Base-by-base conservation (phyloP, 1,284 basidiomycete genomes). In the Mycena citricolor region DNA sequence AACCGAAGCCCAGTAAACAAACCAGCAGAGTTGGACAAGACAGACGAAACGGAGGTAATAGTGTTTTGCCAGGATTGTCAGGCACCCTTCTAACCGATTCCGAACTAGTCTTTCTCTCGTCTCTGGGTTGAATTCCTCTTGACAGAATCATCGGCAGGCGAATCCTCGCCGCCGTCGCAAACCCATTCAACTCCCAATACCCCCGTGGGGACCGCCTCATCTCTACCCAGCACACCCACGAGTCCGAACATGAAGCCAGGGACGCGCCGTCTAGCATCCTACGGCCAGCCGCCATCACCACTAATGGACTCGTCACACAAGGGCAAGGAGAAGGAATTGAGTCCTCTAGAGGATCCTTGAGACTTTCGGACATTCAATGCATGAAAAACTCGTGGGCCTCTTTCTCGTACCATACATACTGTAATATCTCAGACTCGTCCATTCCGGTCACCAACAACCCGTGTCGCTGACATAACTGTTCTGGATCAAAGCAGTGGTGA, bases 51-150 rank as follows among this genome's bases (percentile, higher is more conserved):
- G 17, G 82, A 90, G 77, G 87, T 86, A 53, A n/a, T n/a, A n/a
- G n/a, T 14, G 68, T 57, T 22, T 24, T 13, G 21, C 39, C 38
- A 33, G n/a, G n/a, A n/a, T n/a, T n/a, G n/a, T n/a, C n/a, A n/a
- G n/a, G n/a, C n/a, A n/a, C n/a, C n/a, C n/a, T n/a, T 20, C 23
- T 35, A 4, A 21, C 24, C 8, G 22, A 35, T 38, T 8, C 23
- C 34, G 28, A 11, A 17, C n/a, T 55, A 95, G 90, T 93, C 90
- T 0, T 97, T 97, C 69, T 93, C 90, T 32, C 87, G 91, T 42
- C 77, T 95, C 11, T 97, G 92, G 83, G 93, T 97, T 39, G 94
- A 97, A 65, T 97, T 94, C 61, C 76, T 97, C 3, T 81, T 97
- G 54, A 94, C 92, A 30, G 91, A 95, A 70, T 84, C 91, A 0